These are phyloP conservation scores for Clarireedia hainanense DNA, from an alignment of 2,329 filamentous ascomycete species.

Conservation along the genomic window DNA sequence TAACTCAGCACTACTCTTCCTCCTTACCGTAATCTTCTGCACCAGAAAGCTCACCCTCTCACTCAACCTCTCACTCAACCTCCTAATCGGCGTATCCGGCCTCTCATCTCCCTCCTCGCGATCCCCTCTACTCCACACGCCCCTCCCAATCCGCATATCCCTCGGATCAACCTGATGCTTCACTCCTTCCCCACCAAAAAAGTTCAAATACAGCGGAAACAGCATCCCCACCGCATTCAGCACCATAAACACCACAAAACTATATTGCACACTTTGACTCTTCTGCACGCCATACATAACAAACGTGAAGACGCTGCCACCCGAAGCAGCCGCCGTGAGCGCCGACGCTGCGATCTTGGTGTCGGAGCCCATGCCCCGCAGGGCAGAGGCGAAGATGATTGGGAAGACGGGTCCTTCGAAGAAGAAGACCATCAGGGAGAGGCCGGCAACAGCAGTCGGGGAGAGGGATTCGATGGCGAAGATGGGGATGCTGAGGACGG, in stretches of 20 bases:
- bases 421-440: conserved; percentile 65
- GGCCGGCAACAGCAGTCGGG: conserved; percentile 43
- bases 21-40: conserved; percentile 11
- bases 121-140: neutral
- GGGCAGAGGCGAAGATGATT: conserved; percentile 69
- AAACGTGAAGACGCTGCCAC: conserved; percentile 25
- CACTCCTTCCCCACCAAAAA: conserved; percentile 11
- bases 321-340: conserved; percentile 44
- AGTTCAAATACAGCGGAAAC: conserved; percentile 24
- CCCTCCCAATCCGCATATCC: neutral
- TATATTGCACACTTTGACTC: conserved; percentile 15
- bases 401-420: conserved; percentile 80
- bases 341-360: conserved; percentile 72
- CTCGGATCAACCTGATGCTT: conserved; percentile 22
- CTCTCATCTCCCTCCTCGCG: neutral
- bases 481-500: conserved; percentile 42
- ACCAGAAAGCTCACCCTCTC: conserved; percentile 12
- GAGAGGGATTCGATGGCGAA: conserved; percentile 31
- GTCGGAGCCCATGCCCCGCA: conserved; percentile 71
- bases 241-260: conserved; percentile 23
- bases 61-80: conserved; percentile 14
- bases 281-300: conserved; percentile 23
- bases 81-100: conserved; percentile 8
- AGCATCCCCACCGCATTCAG: conserved; percentile 19
- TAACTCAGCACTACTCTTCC: conserved; percentile 10